Evolutionary conservation across 2,329 filamentous ascomycete genomes (phyloP).

Genomic region (Epichloe coenophiala): DNA sequence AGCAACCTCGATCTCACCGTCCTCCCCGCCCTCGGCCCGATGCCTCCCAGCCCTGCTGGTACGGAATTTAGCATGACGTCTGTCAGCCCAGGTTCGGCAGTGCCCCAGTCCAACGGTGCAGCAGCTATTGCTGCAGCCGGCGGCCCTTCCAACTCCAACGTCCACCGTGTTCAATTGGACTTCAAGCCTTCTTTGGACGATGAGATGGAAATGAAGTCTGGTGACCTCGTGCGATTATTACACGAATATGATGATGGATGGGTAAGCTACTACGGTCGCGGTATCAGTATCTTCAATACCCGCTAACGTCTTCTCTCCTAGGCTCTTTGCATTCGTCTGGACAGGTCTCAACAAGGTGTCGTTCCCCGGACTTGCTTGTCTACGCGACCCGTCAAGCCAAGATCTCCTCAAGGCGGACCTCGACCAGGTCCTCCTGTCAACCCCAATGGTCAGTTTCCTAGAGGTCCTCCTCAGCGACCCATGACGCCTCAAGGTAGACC

Average conservation of each 20-base stretch:
- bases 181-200: slow-evolving; percentile 89
- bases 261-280: slow-evolving; percentile 43
- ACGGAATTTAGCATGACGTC: slow-evolving; percentile 50
- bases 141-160: slow-evolving; percentile 46
- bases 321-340: slow-evolving; percentile 83
- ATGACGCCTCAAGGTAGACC: slow-evolving; percentile 15
- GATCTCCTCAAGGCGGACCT: slow-evolving; percentile 39
- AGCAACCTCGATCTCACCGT: slow-evolving; percentile 42
- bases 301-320: background rate
- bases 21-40: slow-evolving; percentile 19
- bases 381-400: slow-evolving; percentile 79
- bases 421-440: slow-evolving; percentile 40
- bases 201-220: slow-evolving; percentile 68
- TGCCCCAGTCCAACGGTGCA: slow-evolving; percentile 27
- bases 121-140: slow-evolving; percentile 49
- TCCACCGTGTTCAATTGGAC: slow-evolving; percentile 88
- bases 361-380: slow-evolving; percentile 89
- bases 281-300: slow-evolving; percentile 10
- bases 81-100: slow-evolving; percentile 30
- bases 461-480: slow-evolving; percentile 19
- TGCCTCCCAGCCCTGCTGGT: slow-evolving; percentile 45
- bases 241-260: slow-evolving; percentile 98
- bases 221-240: slow-evolving; percentile 74
- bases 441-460: slow-evolving; percentile 11
- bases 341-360: slow-evolving; percentile 85